Evolutionary conservation across 768 basidiomycete genomes (phyloP).

Genomic region (Tylopilus cervinicoccineus): DNA sequence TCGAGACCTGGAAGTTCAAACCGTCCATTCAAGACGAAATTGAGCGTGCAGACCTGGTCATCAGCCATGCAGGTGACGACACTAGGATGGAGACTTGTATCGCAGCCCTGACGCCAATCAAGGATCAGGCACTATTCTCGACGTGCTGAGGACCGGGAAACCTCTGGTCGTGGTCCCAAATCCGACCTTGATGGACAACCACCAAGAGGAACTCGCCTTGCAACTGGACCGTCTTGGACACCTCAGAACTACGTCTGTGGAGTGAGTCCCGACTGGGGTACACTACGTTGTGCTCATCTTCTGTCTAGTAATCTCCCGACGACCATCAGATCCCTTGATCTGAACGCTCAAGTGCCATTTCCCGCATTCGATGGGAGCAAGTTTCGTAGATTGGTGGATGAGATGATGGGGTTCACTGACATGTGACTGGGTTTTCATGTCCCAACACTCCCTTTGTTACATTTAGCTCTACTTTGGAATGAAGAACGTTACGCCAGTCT

Average conservation of each 20-base stretch:
- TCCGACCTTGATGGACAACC: conserved; percentile 82
- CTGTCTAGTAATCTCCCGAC: conserved; percentile 47
- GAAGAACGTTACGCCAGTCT: conserved; percentile 36
- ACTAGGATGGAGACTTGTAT: neutral
- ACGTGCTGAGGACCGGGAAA: conserved; percentile 71
- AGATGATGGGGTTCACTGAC: conserved; percentile 66
- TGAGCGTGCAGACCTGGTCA: conserved; percentile 66
- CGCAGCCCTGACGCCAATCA: conserved; percentile 2
- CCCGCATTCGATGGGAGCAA: conserved; percentile 64
- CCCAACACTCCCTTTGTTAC: neutral
- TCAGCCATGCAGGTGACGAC: conserved; percentile 87
- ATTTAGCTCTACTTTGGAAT: conserved; percentile 5
- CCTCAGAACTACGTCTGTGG: conserved; percentile 51
- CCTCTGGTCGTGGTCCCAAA: conserved; percentile 89
- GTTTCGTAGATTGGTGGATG: conserved; percentile 67
- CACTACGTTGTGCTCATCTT: conserved; percentile 6
- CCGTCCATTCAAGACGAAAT: conserved; percentile 66
- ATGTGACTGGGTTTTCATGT: conserved; percentile 24
- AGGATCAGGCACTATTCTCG: conserved; percentile 96
- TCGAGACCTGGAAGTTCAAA: conserved; percentile 75
- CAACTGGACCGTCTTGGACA: conserved; percentile 57
- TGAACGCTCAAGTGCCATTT: conserved; percentile 48
- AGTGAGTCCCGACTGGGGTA: conserved; percentile 40
- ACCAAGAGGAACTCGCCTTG: conserved; percentile 85
- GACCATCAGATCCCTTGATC: conserved; percentile 49